Base-by-base conservation (phyloP, 306 rosid genomes). In the Trifolium fragiferum region DNA sequence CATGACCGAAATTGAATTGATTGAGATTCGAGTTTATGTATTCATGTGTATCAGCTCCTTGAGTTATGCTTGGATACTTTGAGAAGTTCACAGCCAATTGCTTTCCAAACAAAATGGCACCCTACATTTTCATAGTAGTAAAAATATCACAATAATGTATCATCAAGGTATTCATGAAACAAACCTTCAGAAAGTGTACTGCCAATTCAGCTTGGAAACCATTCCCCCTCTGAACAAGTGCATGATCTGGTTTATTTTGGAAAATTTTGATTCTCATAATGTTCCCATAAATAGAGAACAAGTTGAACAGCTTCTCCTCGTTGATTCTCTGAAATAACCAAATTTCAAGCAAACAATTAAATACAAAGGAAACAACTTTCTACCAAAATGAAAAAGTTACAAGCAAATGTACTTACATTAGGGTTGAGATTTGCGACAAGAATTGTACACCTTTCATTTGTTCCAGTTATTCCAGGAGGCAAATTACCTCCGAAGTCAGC, bases 201-300 rank as follows among this genome's bases (percentile, higher is more conserved):
- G 97, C 98, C 76, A 94, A 73, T 86, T 94, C 98, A 70, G 98
- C 95, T 79, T 94, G 98, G 74, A 94, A 94, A 71, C 97, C 97
- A 82, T 94, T 96, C 37, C 97, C 97, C 98, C 90, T 91, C 86
- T 94, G 96, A 53, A 94, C 82, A 47, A 94, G 97, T 43, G 97
- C 97, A 76, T 94, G 97, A 84, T 91, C 97, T 23, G 96, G 94
- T 76, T 91, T 94, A 70, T 92, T 94, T 27, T 93, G 87, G 77
- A 94, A 95, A 77, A 94, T 91, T 88, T 91, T 94, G 59, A 94
- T 91, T 78, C 98, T 88, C 61, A 87, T 88, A 79, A 91, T 94
- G 87, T 94, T 91, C 55, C 98, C 98, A 65, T 94, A 94, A 62
- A 91, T 84, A 79, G 98, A 94, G 84, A 94, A 91, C 83, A 94